Evolutionary conservation across 2,329 filamentous ascomycete genomes (phyloP).

Genomic region (Harringtonia lauricola): DNA sequence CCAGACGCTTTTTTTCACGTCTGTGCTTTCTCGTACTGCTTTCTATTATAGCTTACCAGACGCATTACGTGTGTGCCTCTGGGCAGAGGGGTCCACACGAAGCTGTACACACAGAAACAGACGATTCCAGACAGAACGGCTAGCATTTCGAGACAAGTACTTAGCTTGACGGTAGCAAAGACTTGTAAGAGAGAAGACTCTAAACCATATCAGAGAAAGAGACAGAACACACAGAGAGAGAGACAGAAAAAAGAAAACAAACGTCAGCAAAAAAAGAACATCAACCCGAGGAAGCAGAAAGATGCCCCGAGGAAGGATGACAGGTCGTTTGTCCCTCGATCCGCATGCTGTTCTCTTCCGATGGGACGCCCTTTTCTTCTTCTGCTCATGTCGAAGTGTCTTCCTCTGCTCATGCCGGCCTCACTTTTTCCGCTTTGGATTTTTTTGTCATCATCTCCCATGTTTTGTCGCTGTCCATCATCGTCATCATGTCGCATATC

Average conservation of each 20-base stretch:
- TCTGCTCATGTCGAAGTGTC: no score
- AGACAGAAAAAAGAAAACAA: constrained; percentile 15
- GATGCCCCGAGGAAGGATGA: not conserved
- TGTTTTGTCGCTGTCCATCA: no score
- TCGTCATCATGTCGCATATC: no score
- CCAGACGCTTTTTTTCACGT: no score
- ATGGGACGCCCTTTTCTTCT: no score
- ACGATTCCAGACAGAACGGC: constrained; percentile 21
- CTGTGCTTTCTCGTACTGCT: no score
- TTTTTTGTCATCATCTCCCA: no score
- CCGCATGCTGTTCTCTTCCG: no score
- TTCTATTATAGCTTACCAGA: constrained; percentile 26
- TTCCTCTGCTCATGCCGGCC: no score
- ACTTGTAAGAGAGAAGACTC: constrained; percentile 11
- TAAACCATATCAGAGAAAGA: constrained; percentile 13
- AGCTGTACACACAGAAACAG: not conserved
- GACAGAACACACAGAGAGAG: constrained; percentile 14
- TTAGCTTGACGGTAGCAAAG: constrained; percentile 62
- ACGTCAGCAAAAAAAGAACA: constrained; percentile 17
- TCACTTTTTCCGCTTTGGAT: no score
- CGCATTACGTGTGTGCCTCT: constrained; percentile 8
- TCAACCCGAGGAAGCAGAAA: not conserved
- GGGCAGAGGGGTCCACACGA: constrained; percentile 15
- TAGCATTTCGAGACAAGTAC: constrained; percentile 43
- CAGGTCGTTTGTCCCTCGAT: no score